Evolutionary conservation across 2,329 filamentous ascomycete species (phyloP), one percentile per base, ranked within the genome.

Genomic region (Fusarium longipes): DNA sequence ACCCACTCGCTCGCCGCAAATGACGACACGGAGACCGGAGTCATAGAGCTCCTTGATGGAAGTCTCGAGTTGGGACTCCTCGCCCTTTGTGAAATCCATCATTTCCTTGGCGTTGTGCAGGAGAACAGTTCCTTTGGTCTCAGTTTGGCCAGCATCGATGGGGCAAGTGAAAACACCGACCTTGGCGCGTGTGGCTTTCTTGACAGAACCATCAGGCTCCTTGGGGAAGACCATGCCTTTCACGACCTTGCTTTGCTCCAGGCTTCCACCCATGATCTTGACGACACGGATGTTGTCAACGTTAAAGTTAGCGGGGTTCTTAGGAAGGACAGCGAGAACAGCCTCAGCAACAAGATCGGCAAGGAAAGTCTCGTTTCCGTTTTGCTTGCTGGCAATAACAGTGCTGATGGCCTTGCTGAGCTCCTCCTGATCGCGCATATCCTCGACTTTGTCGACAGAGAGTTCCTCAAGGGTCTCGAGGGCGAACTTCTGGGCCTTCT

Each of bases 171-270:
- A 99, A 59, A 99, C 95, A 69, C 91, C 96, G 67, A 99, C 96
- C 87, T 97, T 98, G 76, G 96, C 95, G 82, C 93, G 96, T 73
- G 82, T 85, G 30, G 91, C 94, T 84, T 96, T 97, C 86, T 97
- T 98, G 78, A 97, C 83, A 17, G 86, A 86, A 73, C 95, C 94
- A 76, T 97, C 91, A n/a, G 96, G 96, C 81, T 97, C 92, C 77
- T 96, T 91, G 74, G 93, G 91, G 78, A 99, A 98, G 51, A 99
- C 96, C 96, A 99, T 99, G 70, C 96, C 96, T 85, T 92, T 96
- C 63, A 99, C 91, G 15, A 99, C 95, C 70, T 89, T 90, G 79
- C 93, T 97, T 83, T 99, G 94, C 75, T 96, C 93, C 76, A 99
- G 83, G 78, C 91, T 93, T 69, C 96, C 95, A 73, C 96, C 96